A percentile compares a stretch with the other conserved stretches of the same genome.
Evolutionary conservation across 2,329 filamentous ascomycete genomes (phyloP).

Genomic region (Colletotrichum sp.): DNA sequence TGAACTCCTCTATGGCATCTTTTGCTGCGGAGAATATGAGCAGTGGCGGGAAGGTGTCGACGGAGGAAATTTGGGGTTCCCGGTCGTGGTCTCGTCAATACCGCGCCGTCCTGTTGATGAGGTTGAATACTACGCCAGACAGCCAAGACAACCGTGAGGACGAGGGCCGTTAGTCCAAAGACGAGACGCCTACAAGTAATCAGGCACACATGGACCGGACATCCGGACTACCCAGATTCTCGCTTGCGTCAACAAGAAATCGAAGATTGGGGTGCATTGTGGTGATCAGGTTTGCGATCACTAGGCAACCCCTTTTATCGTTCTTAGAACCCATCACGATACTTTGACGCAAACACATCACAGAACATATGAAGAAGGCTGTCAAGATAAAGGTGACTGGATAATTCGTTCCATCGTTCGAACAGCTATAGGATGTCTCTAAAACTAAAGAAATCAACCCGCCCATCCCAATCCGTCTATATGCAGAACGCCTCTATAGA

Average conservation of each 20-base stretch:
- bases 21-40: rapidly evolving
- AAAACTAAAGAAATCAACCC: neutral
- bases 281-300: too few species aligned
- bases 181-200: rapidly evolving
- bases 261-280: too few species aligned
- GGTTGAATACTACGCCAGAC: neutral
- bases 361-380: too few species aligned
- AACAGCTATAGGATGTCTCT: slow-evolving; percentile 13
- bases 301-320: too few species aligned
- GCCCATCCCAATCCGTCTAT: slow-evolving; percentile 13
- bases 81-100: rapidly evolving
- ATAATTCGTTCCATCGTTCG: slow-evolving; percentile 14
- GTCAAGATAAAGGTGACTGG: neutral
- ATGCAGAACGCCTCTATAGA: slow-evolving; percentile 17
- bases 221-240: neutral
- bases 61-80: neutral
- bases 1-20: rapidly evolving
- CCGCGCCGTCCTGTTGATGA: neutral
- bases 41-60: neutral
- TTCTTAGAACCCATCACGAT: too few species aligned
- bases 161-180: neutral
- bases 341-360: too few species aligned
- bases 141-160: neutral
- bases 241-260: too few species aligned
- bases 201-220: rapidly evolving